These are phyloP conservation scores for Pneumocystis canis DNA, from an alignment of 1,139 yeast genomes.

Conservation along the genomic window DNA sequence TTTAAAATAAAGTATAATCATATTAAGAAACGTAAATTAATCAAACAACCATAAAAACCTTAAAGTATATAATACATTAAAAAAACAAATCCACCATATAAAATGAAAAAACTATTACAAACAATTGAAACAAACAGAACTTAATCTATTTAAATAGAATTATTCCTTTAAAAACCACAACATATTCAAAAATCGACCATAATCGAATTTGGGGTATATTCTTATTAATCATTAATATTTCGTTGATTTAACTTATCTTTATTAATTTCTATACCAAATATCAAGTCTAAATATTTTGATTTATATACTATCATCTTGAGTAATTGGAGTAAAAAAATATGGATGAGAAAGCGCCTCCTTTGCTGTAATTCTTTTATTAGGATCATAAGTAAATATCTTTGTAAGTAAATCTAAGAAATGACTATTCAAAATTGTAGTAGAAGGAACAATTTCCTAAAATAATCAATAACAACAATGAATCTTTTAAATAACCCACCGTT, in stretches of 20 bases:
- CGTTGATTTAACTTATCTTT: not conserved
- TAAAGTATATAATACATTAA: not conserved
- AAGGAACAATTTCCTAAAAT: constrained; percentile 18
- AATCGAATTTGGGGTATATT: not conserved
- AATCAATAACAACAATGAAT: not conserved
- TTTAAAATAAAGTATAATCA: too few species aligned
- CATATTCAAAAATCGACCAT: not conserved
- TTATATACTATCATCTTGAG: not conserved
- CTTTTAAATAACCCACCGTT: constrained; percentile 22
- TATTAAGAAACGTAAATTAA: too few species aligned
- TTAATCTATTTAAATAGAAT: not conserved
- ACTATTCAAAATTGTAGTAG: constrained; percentile 29
- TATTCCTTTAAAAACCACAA: not conserved
- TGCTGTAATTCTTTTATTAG: constrained; percentile 59
- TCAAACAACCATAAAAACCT: not conserved
- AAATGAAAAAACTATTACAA: not conserved
- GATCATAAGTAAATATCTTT: constrained; percentile 67
- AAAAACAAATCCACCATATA: not conserved
- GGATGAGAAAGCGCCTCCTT: constrained; percentile 67
- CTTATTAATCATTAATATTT: not conserved
- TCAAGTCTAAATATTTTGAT: not conserved
- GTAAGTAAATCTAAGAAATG: constrained; percentile 43
- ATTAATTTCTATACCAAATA: not conserved
- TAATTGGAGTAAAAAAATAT: constrained; percentile 15
- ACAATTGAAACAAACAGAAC: not conserved